Conservation (phyloP, 139 green algal genomes). For the Ettlia oleoabundans region DNA sequence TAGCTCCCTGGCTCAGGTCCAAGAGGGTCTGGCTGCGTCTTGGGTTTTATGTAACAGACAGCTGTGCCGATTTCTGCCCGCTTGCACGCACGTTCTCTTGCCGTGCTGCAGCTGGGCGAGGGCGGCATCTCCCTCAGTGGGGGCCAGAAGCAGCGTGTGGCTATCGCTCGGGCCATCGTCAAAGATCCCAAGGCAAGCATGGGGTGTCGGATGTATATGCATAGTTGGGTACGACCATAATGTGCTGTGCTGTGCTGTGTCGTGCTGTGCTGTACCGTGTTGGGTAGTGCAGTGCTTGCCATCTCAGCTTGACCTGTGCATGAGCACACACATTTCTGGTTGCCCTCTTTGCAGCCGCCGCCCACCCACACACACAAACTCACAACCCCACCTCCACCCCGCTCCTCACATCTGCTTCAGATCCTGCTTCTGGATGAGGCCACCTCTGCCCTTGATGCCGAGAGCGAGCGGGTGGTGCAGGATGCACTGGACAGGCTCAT, state of each 20-base stretch:
- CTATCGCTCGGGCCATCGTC: slow-evolving; percentile 80
- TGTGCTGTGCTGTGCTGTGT: no score
- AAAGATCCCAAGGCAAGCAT: slow-evolving; percentile 61
- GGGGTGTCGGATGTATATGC: background rate
- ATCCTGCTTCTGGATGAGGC: slow-evolving; percentile 90
- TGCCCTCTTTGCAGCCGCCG: background rate
- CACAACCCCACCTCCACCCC: no score
- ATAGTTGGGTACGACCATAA: no score
- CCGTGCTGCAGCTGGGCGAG: slow-evolving; percentile 57
- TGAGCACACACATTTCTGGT: background rate
- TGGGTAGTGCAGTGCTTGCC: no score
- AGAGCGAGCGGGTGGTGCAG: slow-evolving; percentile 62
- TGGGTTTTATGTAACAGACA: no score
- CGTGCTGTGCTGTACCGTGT: background rate
- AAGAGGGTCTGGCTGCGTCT: no score
- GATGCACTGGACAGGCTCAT: slow-evolving; percentile 66
- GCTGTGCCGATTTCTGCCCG: no score
- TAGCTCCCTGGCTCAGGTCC: no score
- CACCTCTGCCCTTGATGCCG: slow-evolving; percentile 86
- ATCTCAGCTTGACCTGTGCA: background rate
- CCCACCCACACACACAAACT: no score
- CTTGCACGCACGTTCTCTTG: no score
- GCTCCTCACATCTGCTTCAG: background rate
- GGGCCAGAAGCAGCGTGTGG: slow-evolving; percentile 72
- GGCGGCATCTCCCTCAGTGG: slow-evolving; percentile 33